Base-by-base conservation (phyloP, 1,139 yeast genomes). In the Hemisphaericaspora xylofermentans region DNA sequence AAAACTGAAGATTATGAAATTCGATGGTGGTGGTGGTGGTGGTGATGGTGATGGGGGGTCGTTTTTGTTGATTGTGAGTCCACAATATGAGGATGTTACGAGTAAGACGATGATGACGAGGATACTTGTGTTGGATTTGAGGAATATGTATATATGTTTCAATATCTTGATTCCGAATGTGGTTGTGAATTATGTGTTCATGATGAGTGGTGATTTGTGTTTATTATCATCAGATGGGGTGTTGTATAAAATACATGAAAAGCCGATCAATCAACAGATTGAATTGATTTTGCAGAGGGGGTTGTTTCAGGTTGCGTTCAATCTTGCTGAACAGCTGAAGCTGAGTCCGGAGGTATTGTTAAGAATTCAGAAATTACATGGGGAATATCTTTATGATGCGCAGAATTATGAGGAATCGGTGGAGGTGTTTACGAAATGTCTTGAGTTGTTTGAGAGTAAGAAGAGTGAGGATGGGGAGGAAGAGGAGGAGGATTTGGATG, bases 151-250 rank as follows among this genome's bases (percentile, higher is more conserved):
- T 47, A 71, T 89, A 17, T 82, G 93, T 0, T 84, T 82, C 60
- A 81, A 78, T 44, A 76, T 83, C 36, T 78, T 86, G 25, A 74
- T 89, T 27, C 76, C 94, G 0, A 78, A 80, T 33, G 75, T 82
- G 12, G 72, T 85, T 2, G 69, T 77, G 14, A 80, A 79, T 25
- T 60, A 65, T 43, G 68, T 83, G 0, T 77, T 84, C 43, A 60
- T 62, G 24, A 64, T 78, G 51, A 76, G 84, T 76, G 74, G 68
- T 21, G 80, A 77, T 41, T 54, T 86, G 9, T 82, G 72, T 50
- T 64, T 88, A 13, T 61, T 91, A 13, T 79, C 89, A 2, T 68
- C 83, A 2, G 95, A 89, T 58, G 97, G 97, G 0, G 63, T 85
- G 5, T 64, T 93, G 6, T 82, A 84, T 54, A 76, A 74, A 46